Conservation (phyloP, 768 basidiomycete species). For the Lactarius tabidus region DNA sequence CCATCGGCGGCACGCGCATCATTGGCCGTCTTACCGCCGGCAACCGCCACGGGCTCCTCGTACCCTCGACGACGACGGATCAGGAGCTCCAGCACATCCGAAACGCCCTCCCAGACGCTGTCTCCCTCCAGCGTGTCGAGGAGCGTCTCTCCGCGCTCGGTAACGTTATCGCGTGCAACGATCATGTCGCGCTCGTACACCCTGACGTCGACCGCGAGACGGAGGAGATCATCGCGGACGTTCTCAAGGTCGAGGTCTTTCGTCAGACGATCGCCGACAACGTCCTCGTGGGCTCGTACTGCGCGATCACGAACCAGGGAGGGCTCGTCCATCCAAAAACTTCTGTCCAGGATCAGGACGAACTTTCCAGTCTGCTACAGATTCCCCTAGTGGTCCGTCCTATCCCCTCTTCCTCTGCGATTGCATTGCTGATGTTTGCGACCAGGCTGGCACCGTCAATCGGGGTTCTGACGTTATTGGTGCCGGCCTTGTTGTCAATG, state of each 20-base stretch:
- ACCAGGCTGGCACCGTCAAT: conserved; percentile 94
- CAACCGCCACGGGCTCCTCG: conserved; percentile 95
- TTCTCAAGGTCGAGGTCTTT: conserved; percentile 98
- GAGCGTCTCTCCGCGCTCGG: conserved; percentile 96
- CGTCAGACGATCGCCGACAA: conserved; percentile 96
- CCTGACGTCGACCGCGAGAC: conserved; percentile 98
- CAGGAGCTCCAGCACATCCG: conserved; percentile 98
- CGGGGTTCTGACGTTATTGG: conserved; percentile 98
- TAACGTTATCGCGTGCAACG: conserved; percentile 98
- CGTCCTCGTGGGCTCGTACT: conserved; percentile 95
- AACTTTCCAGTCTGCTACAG: conserved; percentile 89
- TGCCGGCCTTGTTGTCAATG: conserved; percentile 96
- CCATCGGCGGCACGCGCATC: conserved; percentile 91
- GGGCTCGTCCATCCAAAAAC: conserved; percentile 98
- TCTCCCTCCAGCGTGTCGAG: conserved; percentile 93
- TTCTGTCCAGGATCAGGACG: conserved; percentile 95
- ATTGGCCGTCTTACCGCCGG: conserved; percentile 93
- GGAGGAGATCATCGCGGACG: conserved; percentile 99
- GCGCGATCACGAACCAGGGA: conserved; percentile 93
- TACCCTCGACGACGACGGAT: conserved; percentile 93
- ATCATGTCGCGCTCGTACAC: conserved; percentile 98
- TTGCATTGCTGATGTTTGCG: background rate
- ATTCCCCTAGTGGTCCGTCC: conserved; percentile 86
- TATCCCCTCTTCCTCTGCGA: background rate
- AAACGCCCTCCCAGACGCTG: conserved; percentile 89